Conservation (phyloP, 495 filamentous ascomycete species). For the Echria macrotheca region DNA sequence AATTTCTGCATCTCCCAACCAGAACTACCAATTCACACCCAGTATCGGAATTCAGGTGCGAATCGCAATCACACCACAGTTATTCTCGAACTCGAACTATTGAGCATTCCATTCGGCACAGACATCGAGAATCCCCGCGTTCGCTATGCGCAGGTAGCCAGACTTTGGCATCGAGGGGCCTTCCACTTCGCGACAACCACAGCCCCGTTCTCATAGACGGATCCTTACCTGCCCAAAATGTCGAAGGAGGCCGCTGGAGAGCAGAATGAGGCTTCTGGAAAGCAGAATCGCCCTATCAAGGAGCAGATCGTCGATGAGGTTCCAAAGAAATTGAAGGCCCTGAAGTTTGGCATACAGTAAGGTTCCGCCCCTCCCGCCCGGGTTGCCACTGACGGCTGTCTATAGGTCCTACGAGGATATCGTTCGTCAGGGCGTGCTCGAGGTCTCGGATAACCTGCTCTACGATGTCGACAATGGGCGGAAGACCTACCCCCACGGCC, state of each 20-base stretch:
- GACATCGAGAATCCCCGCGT: too few relatives aligned
- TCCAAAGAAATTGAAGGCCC: slow-evolving; percentile 84
- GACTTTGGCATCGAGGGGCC: too few relatives aligned
- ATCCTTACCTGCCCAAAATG: too few relatives aligned
- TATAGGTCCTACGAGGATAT: slow-evolving; percentile 88
- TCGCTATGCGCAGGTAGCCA: too few relatives aligned
- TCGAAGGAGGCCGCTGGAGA: too few relatives aligned
- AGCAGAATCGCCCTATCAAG: slow-evolving; percentile 64
- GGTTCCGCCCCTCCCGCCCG: slow-evolving; percentile 21
- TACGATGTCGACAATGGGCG: slow-evolving; percentile 78
- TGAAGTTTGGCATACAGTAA: slow-evolving; percentile 90
- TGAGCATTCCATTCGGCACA: too few relatives aligned
- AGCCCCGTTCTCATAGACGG: neutral
- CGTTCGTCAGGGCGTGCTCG: slow-evolving; percentile 85
- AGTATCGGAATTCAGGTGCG: too few relatives aligned
- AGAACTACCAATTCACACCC: too few relatives aligned
- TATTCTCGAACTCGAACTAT: too few relatives aligned
- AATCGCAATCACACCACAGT: too few relatives aligned
- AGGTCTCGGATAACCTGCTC: slow-evolving; percentile 84
- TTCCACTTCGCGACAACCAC: slow-evolving; percentile 5
- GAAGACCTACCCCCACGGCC: slow-evolving; percentile 67
- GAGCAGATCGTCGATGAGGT: slow-evolving; percentile 81
- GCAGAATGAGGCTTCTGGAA: too few relatives aligned
- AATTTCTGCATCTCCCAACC: too few relatives aligned
- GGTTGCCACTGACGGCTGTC: slow-evolving; percentile 10